Evolutionary conservation across 2,329 filamentous ascomycete species (phyloP), one percentile per base, ranked within the genome.

Genomic region (Fonsecaea multimorphosa): DNA sequence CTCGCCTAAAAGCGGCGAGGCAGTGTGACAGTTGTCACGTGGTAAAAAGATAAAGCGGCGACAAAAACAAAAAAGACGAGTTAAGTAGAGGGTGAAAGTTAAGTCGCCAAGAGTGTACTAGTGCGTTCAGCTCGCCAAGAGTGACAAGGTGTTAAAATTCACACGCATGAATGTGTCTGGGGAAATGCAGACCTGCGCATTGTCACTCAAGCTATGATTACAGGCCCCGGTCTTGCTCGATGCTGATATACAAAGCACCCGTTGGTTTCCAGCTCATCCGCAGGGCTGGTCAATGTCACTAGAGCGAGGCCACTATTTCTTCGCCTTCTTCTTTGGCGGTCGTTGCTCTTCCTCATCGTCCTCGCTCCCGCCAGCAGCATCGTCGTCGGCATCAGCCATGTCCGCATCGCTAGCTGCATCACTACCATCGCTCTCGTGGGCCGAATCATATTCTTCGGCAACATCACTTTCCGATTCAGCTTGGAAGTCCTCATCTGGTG

Each of bases 401-500:
- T 84, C 84, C 16, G 80, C 82, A 63, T 84, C 79, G 19, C 81
- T 84, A 59, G 76, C 79, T 46, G 82, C 80, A 71, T 86, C 89
- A 71, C 86, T 89, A 12, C 90, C 92, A 58, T 88, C 91, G 75
- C 92, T 97, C 76, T 96, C 92, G 75, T 97, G 94, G 53, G 87
- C 90, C 60, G 91, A 94, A 78, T 99, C 95, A 72, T 88, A 99
- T 76, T 99, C 96, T 79, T 99, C 95, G 0, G 94, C 95, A 1
- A 97, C 93, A 72, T 99, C 95, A 60, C 91, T 96, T 70, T 99
- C 95, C 14, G 90, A 93, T 68, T 96, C 92, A 5, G 91, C 91
- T 72, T 91, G 87, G 84, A 99, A 99, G 80, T 99, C 95, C 77
- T 99, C 95, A 73, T 99, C 95, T 8, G 93, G 88, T 66, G 91